Percentiles rank a stretch among this genome's conserved stretches.
Evolutionary conservation across 306 rosid species (phyloP).

Genomic region (Luffa acutangula): DNA sequence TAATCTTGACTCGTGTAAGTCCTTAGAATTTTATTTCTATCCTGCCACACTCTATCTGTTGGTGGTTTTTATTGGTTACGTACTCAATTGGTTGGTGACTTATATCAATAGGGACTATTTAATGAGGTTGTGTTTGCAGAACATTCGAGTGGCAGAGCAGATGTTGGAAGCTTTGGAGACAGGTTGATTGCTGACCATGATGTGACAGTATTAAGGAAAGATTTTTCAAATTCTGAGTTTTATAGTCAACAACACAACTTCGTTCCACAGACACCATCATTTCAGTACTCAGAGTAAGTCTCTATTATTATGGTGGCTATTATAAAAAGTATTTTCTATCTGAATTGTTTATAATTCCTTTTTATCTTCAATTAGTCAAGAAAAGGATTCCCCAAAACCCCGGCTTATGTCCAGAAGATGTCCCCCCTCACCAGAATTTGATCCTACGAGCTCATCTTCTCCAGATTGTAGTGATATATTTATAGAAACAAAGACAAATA

Average conservation of each 20-base stretch:
- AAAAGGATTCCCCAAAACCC: neutral
- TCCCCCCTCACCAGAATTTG: neutral
- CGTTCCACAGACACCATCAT: conserved; percentile 34
- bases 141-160: neutral
- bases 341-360: neutral
- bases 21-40: too few relatives aligned
- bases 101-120: too few relatives aligned
- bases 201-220: conserved; percentile 24
- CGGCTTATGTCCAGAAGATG: neutral
- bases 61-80: too few relatives aligned
- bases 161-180: conserved; percentile 8
- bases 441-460: neutral
- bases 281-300: conserved; percentile 43
- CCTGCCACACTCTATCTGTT: too few relatives aligned
- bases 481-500: neutral
- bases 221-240: conserved; percentile 13
- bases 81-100: too few relatives aligned
- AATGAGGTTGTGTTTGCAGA: conserved; percentile 15
- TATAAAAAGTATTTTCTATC: neutral
- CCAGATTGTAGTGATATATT: neutral
- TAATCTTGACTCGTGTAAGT: too few relatives aligned
- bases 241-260: conserved; percentile 13
- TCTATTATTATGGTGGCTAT: neutral
- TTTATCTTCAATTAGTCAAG: neutral
- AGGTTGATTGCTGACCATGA: conserved; percentile 14